Percentiles rank a stretch among this genome's conserved stretches.
phyloP scores from a whole-genome alignment of 2,329 filamentous ascomycete genomes.

The Pseudogymnoascus sp. region DNA sequence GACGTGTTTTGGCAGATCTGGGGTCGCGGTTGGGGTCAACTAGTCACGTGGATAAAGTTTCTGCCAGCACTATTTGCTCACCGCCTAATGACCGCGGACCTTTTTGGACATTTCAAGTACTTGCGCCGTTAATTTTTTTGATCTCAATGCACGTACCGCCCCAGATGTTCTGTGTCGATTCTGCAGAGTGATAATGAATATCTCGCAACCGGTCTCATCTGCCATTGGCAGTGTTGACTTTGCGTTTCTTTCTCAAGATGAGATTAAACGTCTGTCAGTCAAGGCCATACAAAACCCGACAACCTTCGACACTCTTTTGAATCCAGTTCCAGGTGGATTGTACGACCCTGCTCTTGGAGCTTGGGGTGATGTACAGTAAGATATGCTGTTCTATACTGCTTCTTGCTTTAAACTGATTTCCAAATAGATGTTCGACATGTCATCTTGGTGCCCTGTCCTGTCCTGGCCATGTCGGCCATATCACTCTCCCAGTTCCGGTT shows the following conservation, averaged over 20 bases:
- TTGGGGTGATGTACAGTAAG: conserved; percentile 76
- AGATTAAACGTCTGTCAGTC: conserved; percentile 84
- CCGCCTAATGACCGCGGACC: conserved; percentile 6
- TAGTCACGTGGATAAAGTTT: conserved; percentile 4
- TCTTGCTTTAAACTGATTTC: conserved; percentile 14
- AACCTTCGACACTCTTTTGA: conserved; percentile 88
- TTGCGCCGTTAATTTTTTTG: conserved; percentile 6
- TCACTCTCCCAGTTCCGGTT: conserved; percentile 84
- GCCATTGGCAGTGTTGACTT: conserved; percentile 84
- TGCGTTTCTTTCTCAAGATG: conserved; percentile 68
- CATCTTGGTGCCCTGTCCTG: conserved; percentile 73
- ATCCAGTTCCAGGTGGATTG: conserved; percentile 81
- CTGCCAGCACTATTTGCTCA: conserved; percentile 2
- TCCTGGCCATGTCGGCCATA: conserved; percentile 89
- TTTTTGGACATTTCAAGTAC: conserved; percentile 7
- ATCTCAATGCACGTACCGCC: conserved; percentile 7
- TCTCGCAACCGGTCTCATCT: conserved; percentile 74
- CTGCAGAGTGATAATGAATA: conserved; percentile 46
- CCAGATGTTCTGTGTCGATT: conserved; percentile 7
- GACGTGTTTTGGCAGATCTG: background rate
- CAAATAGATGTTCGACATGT: conserved; percentile 77
- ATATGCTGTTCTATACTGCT: background rate
- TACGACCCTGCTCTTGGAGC: conserved; percentile 89
- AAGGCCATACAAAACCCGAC: conserved; percentile 87
- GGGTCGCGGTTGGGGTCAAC: background rate